Percentiles rank a stretch among this genome's conserved stretches.
These are phyloP conservation scores for Candida railenensis DNA, from an alignment of 805 yeast species.

Conservation along the genomic window DNA sequence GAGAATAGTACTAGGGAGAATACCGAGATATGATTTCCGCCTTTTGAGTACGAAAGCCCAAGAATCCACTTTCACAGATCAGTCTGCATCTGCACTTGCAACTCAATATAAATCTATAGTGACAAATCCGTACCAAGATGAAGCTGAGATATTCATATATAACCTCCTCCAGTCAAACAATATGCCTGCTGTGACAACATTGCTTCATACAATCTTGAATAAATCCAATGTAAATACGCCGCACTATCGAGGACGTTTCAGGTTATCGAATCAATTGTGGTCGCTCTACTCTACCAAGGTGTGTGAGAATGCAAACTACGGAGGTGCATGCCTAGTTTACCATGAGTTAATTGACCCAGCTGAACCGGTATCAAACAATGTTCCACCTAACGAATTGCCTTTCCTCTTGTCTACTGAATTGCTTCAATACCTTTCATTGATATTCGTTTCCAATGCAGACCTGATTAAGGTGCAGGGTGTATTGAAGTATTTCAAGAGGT, in stretches of 20 bases:
- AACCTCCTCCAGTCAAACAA: conserved; percentile 18
- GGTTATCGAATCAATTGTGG: conserved; percentile 36
- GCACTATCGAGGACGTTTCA: conserved; percentile 7
- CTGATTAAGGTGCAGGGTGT: conserved; percentile 27
- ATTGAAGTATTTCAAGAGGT: conserved; percentile 34
- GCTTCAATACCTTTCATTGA: conserved; percentile 24
- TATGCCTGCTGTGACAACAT: conserved; percentile 22
- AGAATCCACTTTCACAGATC: too few relatives aligned
- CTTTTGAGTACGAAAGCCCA: too few relatives aligned
- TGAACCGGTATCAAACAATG: conserved; percentile 9
- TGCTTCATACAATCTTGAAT: conserved; percentile 22
- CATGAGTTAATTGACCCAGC: conserved; percentile 31
- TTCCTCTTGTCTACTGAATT: conserved; percentile 30
- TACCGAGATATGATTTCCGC: too few relatives aligned
- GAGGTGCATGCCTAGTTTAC: conserved; percentile 33
- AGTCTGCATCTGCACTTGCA: too few relatives aligned
- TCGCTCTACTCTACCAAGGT: conserved; percentile 23
- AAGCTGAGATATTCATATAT: conserved; percentile 19
- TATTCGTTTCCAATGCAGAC: conserved; percentile 27
- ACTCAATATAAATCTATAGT: background rate
- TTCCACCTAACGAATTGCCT: conserved; percentile 20
- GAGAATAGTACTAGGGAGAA: too few relatives aligned
- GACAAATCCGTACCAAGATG: background rate
- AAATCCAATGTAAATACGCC: background rate
- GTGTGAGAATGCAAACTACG: conserved; percentile 20